A percentile compares a stretch with the other conserved stretches of the same genome.
These are phyloP conservation scores for Carex littledalei DNA, from an alignment of 176 grass and related monocot genomes.

Conservation along the genomic window DNA sequence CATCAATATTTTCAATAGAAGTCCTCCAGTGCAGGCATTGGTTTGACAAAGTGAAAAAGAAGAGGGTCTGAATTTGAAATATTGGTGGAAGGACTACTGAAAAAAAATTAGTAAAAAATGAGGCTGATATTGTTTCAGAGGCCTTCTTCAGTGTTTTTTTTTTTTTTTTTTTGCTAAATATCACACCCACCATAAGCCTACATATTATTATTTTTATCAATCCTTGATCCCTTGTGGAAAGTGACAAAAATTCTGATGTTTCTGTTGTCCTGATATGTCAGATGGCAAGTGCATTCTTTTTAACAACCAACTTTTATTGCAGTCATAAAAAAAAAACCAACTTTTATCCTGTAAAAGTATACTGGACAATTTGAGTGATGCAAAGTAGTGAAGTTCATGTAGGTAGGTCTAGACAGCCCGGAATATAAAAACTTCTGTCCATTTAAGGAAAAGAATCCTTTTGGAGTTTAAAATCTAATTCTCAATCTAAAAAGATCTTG, in stretches of 20 bases:
- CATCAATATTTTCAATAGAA: neutral
- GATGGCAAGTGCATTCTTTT: neutral
- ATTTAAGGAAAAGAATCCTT: neutral
- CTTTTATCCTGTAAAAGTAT: conserved; percentile 1
- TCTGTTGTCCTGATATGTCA: neutral
- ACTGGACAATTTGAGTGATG: neutral
- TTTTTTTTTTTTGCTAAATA: neutral
- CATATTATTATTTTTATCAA: neutral
- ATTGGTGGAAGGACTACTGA: neutral
- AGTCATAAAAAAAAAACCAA: neutral
- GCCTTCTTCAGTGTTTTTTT: neutral
- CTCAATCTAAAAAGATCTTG: neutral
- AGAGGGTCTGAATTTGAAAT: neutral
- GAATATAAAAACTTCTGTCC: neutral
- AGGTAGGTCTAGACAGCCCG: neutral
- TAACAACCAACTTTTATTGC: neutral
- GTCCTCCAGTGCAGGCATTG: neutral
- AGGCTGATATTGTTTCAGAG: neutral
- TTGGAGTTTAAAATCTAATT: neutral
- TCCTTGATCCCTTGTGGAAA: neutral
- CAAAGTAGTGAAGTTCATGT: neutral
- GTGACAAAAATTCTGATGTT: neutral
- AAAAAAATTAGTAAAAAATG: neutral
- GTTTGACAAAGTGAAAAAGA: neutral
- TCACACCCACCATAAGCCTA: neutral